These are phyloP conservation scores for Dactylonectria macrodidyma DNA, from an alignment of 2,329 filamentous ascomycete species.

Conservation along the genomic window DNA sequence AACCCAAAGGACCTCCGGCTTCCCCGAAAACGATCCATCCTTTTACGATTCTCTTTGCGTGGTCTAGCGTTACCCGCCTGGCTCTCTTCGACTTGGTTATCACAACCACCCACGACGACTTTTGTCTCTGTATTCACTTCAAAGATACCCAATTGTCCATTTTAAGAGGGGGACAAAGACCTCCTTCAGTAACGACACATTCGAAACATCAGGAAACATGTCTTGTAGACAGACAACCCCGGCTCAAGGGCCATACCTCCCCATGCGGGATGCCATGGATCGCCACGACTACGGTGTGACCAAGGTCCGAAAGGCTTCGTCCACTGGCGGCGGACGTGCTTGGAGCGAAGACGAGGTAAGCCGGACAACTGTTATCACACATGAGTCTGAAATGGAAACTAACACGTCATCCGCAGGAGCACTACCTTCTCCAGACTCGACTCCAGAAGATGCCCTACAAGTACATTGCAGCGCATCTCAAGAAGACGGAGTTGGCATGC, in stretches of 20 bases:
- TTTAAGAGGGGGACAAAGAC: constrained; percentile 35
- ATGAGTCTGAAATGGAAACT: constrained; percentile 25
- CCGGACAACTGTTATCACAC: constrained; percentile 39
- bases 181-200: constrained; percentile 37
- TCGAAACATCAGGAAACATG: constrained; percentile 54
- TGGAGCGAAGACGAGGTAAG: constrained; percentile 89
- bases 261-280: constrained; percentile 68
- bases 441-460: constrained; percentile 93
- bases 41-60: constrained; percentile 37
- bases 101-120: constrained; percentile 33
- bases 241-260: constrained; percentile 62
- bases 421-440: constrained; percentile 86
- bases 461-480: constrained; percentile 87
- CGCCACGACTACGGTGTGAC: constrained; percentile 72
- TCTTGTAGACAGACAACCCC: constrained; percentile 66
- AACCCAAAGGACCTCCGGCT: constrained; percentile 40
- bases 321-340: constrained; percentile 82
- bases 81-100: constrained; percentile 11
- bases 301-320: constrained; percentile 77
- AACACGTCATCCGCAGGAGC: constrained; percentile 69
- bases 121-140: constrained; percentile 27
- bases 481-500: constrained; percentile 91
- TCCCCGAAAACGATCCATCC: constrained; percentile 35
- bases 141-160: constrained; percentile 42
- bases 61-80: constrained; percentile 28